Evolutionary conservation across 169 alveolate species (phyloP).

Genomic region (Plasmodium knowlesi): DNA sequence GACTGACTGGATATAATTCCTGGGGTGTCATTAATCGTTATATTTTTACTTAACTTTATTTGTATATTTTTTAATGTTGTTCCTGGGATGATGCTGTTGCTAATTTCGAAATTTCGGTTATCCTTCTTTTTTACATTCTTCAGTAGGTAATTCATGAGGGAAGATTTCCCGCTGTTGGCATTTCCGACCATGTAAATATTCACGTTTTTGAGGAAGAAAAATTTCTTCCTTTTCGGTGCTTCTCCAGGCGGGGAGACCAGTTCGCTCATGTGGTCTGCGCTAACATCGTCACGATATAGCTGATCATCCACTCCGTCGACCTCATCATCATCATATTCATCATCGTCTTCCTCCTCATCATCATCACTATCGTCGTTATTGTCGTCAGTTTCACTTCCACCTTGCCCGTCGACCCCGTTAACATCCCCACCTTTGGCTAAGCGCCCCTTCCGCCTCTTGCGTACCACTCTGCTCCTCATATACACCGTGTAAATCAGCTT

Average conservation of each 20-base stretch:
- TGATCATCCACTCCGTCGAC: background rate
- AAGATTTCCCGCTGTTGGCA: conserved; percentile 69
- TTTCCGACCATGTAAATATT: conserved; percentile 60
- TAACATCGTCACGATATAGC: background rate
- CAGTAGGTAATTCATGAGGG: conserved; percentile 49
- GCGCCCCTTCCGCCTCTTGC: background rate
- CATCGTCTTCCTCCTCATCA: background rate
- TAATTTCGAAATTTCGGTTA: conserved; percentile 13
- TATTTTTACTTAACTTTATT: conserved; percentile 75
- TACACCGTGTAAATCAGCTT: conserved; percentile 54
- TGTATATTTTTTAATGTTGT: conserved; percentile 81
- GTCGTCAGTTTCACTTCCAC: background rate
- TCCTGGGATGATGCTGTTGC: conserved; percentile 85
- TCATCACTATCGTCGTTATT: background rate
- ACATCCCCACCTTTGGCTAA: background rate
- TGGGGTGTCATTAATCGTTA: conserved; percentile 84
- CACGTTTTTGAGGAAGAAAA: conserved; percentile 2
- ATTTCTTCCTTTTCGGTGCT: background rate
- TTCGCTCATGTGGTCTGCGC: background rate
- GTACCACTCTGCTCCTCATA: background rate
- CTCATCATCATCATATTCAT: background rate
- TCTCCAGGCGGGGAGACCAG: background rate
- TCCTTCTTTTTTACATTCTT: conserved; percentile 19
- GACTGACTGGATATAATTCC: conserved; percentile 82
- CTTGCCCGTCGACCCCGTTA: background rate